Conservation (phyloP, 2,329 filamentous ascomycete species). For the Epicoccum nigrum region DNA sequence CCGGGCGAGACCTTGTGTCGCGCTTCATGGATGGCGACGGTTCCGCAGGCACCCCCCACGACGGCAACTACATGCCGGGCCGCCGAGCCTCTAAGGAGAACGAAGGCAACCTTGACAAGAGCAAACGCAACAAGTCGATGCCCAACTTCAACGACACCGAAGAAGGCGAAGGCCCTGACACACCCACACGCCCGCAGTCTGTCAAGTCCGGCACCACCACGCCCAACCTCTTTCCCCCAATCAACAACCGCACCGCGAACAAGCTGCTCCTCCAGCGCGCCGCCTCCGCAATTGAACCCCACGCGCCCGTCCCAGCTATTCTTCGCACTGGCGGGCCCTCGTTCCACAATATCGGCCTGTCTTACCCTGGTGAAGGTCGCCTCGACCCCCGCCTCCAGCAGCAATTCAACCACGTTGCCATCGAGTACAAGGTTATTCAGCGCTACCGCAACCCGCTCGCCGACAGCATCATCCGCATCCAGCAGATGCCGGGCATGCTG, state of each 20-base stretch:
- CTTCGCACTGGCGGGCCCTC: slow-evolving; percentile 45
- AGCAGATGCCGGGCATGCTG: slow-evolving; percentile 57
- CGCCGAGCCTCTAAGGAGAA: slow-evolving; percentile 28
- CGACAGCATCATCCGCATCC: slow-evolving; percentile 63
- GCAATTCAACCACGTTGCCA: slow-evolving; percentile 71
- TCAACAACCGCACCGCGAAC: slow-evolving; percentile 70
- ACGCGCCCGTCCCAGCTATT: slow-evolving; percentile 53
- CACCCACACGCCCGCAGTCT: slow-evolving; percentile 33
- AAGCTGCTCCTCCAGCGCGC: slow-evolving; percentile 77
- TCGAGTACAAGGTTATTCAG: slow-evolving; percentile 76
- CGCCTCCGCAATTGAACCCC: slow-evolving; percentile 72
- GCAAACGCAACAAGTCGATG: slow-evolving; percentile 48
- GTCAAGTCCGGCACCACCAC: slow-evolving; percentile 48
- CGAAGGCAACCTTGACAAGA: slow-evolving; percentile 31
- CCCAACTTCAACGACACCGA: slow-evolving; percentile 41
- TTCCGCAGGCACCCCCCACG: slow-evolving; percentile 50
- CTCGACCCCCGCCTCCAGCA: slow-evolving; percentile 68
- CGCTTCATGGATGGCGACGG: slow-evolving; percentile 53
- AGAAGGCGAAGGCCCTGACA: slow-evolving; percentile 30
- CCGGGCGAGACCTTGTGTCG: slow-evolving; percentile 51
- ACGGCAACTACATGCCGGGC: slow-evolving; percentile 46
- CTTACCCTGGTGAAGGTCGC: slow-evolving; percentile 41
- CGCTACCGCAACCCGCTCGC: slow-evolving; percentile 74
- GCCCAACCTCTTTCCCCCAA: slow-evolving; percentile 46
- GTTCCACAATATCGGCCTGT: slow-evolving; percentile 42